Percentiles rank a stretch among this genome's conserved stretches.
These are phyloP conservation scores for Kuraishia ogatae DNA, from an alignment of 805 yeast genomes.

Conservation along the genomic window DNA sequence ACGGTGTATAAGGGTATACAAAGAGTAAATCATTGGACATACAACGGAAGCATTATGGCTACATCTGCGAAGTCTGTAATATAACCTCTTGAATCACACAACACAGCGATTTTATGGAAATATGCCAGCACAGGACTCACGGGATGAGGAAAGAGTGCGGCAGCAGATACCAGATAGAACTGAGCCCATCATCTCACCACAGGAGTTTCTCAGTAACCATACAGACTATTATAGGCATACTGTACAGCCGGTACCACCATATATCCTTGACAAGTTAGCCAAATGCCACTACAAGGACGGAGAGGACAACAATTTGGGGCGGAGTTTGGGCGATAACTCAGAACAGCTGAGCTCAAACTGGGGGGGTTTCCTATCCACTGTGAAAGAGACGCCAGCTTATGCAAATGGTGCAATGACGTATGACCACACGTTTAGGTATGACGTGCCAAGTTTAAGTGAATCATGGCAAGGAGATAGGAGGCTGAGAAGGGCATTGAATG, in stretches of 20 bases:
- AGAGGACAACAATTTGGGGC: neutral
- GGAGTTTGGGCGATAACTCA: conserved; percentile 1
- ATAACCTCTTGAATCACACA: neutral
- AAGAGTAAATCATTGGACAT: too few relatives aligned
- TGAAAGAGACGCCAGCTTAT: conserved; percentile 18
- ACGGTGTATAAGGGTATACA: too few relatives aligned
- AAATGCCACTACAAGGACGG: conserved; percentile 27
- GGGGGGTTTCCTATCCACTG: conserved; percentile 12
- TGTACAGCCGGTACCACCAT: conserved; percentile 45
- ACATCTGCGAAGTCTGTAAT: too few relatives aligned
- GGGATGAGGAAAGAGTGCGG: neutral
- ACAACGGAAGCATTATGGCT: too few relatives aligned
- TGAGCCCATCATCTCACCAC: neutral
- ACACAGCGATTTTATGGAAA: neutral
- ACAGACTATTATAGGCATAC: conserved; percentile 13
- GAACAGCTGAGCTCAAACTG: conserved; percentile 7
- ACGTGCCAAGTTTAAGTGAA: conserved; percentile 31
- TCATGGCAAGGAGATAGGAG: conserved; percentile 71
- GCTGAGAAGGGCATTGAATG: conserved; percentile 41
- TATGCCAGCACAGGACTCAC: neutral
- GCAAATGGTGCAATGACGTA: conserved; percentile 15
- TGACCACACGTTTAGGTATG: conserved; percentile 17
- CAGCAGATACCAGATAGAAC: neutral
- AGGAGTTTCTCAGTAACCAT: conserved; percentile 6
- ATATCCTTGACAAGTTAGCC: conserved; percentile 49